phyloP scores from a whole-genome alignment of 1,284 basidiomycete species.

The Pascua guehoae region DNA sequence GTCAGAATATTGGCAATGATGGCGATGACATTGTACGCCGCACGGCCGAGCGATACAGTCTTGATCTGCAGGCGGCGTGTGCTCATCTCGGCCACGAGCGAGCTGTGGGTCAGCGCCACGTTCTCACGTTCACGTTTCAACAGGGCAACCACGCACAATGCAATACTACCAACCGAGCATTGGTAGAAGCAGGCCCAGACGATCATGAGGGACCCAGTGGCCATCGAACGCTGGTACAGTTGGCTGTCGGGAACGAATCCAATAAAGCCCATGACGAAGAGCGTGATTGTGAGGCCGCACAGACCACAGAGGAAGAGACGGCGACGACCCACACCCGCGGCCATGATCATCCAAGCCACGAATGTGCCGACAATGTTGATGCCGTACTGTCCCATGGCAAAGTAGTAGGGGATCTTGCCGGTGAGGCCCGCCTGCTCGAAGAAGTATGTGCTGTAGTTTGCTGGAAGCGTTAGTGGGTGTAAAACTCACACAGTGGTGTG shows the following conservation, averaged over 20 bases:
- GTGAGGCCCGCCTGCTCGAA: conserved; percentile 48
- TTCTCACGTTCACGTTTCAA: too few relatives aligned
- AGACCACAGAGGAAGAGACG: conserved; percentile 50
- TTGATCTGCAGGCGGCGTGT: conserved; percentile 53
- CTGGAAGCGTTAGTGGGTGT: background rate
- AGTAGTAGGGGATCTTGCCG: conserved; percentile 33
- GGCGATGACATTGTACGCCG: conserved; percentile 46
- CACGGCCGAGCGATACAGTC: conserved; percentile 53
- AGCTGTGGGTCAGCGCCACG: conserved; percentile 27
- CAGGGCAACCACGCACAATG: background rate
- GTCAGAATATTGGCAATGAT: conserved; percentile 45
- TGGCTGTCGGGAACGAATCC: conserved; percentile 12
- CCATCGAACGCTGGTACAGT: conserved; percentile 1
- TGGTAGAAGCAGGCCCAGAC: conserved; percentile 9
- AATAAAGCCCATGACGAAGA: conserved; percentile 37
- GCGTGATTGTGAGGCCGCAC: conserved; percentile 37
- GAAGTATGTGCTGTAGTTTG: background rate
- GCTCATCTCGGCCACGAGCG: conserved; percentile 51
- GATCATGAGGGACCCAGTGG: conserved; percentile 8
- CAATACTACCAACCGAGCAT: background rate
- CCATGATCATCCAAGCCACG: conserved; percentile 37
- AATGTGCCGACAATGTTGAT: conserved; percentile 29
- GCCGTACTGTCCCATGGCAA: conserved; percentile 32
- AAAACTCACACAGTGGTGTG: background rate
- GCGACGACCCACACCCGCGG: conserved; percentile 42